Conservation (phyloP, 768 basidiomycete species). For the Russula compacta region DNA sequence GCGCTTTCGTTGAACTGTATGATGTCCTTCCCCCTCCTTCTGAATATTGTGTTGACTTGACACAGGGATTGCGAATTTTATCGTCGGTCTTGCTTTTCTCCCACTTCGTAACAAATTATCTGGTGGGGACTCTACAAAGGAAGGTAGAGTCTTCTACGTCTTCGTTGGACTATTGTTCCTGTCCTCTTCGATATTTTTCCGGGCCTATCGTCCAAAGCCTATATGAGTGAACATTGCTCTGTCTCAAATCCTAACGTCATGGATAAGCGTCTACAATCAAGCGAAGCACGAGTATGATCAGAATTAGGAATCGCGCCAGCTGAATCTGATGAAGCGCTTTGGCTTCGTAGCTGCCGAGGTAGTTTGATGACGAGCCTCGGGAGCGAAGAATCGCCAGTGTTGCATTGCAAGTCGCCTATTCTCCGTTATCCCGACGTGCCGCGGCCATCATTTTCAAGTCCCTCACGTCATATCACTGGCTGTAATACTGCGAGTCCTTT, state of each 20-base stretch:
- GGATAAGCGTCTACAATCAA: not conserved
- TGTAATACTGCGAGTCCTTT: not conserved
- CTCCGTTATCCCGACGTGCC: not conserved
- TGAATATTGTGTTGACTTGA: not conserved
- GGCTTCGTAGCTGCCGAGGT: not conserved
- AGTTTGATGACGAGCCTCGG: not conserved
- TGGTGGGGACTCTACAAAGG: constrained; percentile 46
- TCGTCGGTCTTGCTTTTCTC: constrained; percentile 77
- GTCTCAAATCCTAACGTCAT: not conserved
- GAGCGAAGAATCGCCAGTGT: not conserved
- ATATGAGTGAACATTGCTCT: not conserved
- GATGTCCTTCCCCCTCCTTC: not conserved
- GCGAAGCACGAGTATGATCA: not conserved
- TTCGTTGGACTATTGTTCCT: constrained; percentile 52
- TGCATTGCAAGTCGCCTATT: not conserved
- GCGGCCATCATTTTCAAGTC: not conserved
- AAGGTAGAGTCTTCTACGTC: constrained; percentile 85
- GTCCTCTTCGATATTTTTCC: constrained; percentile 26
- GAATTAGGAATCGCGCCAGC: not conserved
- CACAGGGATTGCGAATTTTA: constrained; percentile 76
- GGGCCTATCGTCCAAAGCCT: constrained; percentile 22
- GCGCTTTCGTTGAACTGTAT: constrained; percentile 24
- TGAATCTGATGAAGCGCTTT: not conserved
- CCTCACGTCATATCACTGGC: not conserved
- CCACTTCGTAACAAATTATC: constrained; percentile 73